Percentiles rank a stretch among this genome's conserved stretches.
These are phyloP conservation scores for Sechiopsis laciniata DNA, from an alignment of 306 rosid genomes.

Conservation along the genomic window DNA sequence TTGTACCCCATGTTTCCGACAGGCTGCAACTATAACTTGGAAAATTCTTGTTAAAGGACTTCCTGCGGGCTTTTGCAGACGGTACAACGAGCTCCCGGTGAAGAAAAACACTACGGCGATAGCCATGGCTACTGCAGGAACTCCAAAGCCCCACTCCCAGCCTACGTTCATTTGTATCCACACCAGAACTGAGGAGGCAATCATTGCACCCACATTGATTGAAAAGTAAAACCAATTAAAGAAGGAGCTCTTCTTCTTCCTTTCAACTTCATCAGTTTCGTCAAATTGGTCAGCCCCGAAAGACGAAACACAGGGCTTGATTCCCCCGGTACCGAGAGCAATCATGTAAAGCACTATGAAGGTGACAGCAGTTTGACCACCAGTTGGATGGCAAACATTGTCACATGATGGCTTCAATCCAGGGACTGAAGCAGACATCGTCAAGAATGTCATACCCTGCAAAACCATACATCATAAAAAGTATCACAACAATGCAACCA, in stretches of 20 bases:
- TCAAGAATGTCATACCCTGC: conserved; percentile 56
- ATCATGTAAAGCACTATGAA: neutral
- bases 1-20: conserved; percentile 35
- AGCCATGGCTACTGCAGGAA: conserved; percentile 75
- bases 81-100: conserved; percentile 46
- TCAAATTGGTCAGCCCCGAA: too few species aligned
- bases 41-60: conserved; percentile 72
- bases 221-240: too few species aligned
- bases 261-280: too few species aligned
- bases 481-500: neutral
- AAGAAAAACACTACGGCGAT: conserved; percentile 58
- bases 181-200: conserved; percentile 66
- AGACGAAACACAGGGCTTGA: too few species aligned
- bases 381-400: conserved; percentile 44
- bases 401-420: conserved; percentile 62
- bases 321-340: too few species aligned
- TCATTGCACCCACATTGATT: too few species aligned
- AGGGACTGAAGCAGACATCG: conserved; percentile 50
- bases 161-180: conserved; percentile 78
- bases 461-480: conserved; percentile 1
- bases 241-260: too few species aligned
- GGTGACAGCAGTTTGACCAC: conserved; percentile 36
- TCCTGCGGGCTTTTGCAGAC: conserved; percentile 72
- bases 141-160: conserved; percentile 90
- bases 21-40: conserved; percentile 66